These are phyloP conservation scores for Diaporthe capsici DNA, from an alignment of 2,329 filamentous ascomycete species.

Conservation along the genomic window DNA sequence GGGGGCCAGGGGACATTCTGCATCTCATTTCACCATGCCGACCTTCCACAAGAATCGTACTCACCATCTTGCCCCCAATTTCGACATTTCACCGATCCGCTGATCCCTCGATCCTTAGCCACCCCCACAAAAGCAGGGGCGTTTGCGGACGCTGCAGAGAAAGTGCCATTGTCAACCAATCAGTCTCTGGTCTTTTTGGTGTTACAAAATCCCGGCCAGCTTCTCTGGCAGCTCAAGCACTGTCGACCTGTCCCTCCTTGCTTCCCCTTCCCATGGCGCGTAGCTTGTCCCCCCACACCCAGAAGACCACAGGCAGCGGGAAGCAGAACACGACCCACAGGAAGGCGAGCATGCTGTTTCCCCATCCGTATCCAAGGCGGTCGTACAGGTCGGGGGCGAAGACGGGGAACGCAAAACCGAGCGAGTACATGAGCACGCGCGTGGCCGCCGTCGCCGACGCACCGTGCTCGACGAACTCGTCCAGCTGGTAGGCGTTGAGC, in stretches of 20 bases:
- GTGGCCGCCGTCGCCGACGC: conserved; percentile 63
- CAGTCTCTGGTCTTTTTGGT: too few relatives aligned
- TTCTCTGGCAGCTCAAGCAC: not conserved
- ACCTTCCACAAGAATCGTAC: too few relatives aligned
- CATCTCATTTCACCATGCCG: too few relatives aligned
- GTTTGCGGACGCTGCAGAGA: too few relatives aligned
- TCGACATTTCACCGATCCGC: too few relatives aligned
- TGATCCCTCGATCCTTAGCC: too few relatives aligned
- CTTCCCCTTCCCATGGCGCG: conserved; percentile 17
- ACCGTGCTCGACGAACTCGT: conserved; percentile 56
- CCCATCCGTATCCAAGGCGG: conserved; percentile 61
- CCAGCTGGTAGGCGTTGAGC: conserved; percentile 69
- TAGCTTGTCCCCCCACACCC: conserved; percentile 35
- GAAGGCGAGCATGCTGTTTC: conserved; percentile 53
- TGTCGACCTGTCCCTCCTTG: conserved; percentile 6
- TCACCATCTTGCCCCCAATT: too few relatives aligned
- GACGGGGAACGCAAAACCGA: conserved; percentile 69
- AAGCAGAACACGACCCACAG: conserved; percentile 62
- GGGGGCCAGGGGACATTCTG: too few relatives aligned
- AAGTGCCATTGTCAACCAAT: too few relatives aligned
- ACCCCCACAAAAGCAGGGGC: too few relatives aligned
- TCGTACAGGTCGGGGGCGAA: conserved; percentile 61
- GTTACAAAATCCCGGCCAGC: too few relatives aligned
- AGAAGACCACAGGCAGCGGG: conserved; percentile 53
- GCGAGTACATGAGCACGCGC: conserved; percentile 65